These are phyloP conservation scores for Candida chauliodis DNA, from an alignment of 805 yeast species.

Conservation along the genomic window DNA sequence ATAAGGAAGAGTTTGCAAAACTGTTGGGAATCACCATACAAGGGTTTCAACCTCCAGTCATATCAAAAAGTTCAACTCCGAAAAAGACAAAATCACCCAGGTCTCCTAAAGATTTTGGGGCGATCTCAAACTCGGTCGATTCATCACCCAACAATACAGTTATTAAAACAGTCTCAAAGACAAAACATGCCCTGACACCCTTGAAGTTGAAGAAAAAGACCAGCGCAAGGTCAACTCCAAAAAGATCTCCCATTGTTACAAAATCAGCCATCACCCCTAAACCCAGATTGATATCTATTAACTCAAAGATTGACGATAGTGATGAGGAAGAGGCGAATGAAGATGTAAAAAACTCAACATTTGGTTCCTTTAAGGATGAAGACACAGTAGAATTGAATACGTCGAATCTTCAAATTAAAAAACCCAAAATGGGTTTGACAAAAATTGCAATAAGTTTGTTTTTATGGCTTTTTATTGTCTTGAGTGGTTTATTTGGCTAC, in stretches of 20 bases:
- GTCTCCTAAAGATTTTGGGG: neutral
- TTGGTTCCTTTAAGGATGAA: neutral
- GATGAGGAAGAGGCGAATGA: conserved; percentile 9
- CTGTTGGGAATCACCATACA: conserved; percentile 26
- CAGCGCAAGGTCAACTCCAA: conserved; percentile 2
- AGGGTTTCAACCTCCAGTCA: conserved; percentile 14
- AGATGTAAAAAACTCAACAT: conserved; percentile 1
- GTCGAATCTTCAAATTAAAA: too few species aligned
- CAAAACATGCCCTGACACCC: neutral
- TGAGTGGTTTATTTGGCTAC: conserved; percentile 38
- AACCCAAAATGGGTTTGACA: neutral
- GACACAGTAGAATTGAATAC: too few species aligned
- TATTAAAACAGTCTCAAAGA: neutral
- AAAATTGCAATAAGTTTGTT: conserved; percentile 14
- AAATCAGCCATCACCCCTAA: conserved; percentile 15
- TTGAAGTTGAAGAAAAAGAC: neutral
- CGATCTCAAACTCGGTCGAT: neutral
- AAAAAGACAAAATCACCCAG: conserved; percentile 9
- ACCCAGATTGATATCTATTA: conserved; percentile 13
- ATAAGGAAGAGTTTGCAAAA: conserved; percentile 28
- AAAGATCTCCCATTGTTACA: neutral
- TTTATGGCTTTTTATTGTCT: conserved; percentile 32
- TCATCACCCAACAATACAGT: neutral
- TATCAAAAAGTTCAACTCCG: conserved; percentile 9
- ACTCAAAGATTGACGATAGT: neutral